Evolutionary conservation across 2,329 filamentous ascomycete genomes (phyloP).

Genomic region (Fusarium sp.): DNA sequence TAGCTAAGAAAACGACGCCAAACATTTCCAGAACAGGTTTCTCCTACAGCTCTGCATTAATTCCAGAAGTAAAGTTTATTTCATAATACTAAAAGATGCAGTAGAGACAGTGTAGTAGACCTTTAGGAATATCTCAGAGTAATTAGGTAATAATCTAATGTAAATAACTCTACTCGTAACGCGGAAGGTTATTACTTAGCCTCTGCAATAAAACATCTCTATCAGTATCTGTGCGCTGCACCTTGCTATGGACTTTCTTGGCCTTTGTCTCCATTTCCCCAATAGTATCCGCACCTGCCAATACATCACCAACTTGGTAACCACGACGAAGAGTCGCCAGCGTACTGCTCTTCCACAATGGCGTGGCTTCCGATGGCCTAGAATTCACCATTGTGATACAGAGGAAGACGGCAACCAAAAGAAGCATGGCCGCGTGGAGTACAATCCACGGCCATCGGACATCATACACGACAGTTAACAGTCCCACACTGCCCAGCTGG

Average conservation of each 20-base stretch:
- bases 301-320: conserved; percentile 5
- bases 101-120: neutral
- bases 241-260: conserved; percentile 3
- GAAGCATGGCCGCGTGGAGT: conserved; percentile 6
- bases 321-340: conserved; percentile 18
- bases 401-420: conserved; percentile 5
- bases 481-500: conserved; percentile 12
- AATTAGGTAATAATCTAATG: neutral
- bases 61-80: no score
- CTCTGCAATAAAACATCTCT: neutral
- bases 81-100: neutral
- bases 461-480: conserved; percentile 2
- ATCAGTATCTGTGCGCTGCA: neutral
- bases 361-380: neutral
- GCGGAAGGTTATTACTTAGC: neutral
- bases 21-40: no score
- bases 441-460: conserved; percentile 21
- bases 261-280: conserved; percentile 16
- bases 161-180: neutral
- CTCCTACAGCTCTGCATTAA: no score
- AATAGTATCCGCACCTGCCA: conserved; percentile 8
- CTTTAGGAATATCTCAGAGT: neutral
- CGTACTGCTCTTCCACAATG: conserved; percentile 8
- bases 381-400: conserved; percentile 4
- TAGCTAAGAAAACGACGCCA: no score